Evolutionary conservation across 2,329 filamentous ascomycete genomes (phyloP), one percentile per base, ranked within the genome.

Genomic region (Trichoderma brevicompactum): DNA sequence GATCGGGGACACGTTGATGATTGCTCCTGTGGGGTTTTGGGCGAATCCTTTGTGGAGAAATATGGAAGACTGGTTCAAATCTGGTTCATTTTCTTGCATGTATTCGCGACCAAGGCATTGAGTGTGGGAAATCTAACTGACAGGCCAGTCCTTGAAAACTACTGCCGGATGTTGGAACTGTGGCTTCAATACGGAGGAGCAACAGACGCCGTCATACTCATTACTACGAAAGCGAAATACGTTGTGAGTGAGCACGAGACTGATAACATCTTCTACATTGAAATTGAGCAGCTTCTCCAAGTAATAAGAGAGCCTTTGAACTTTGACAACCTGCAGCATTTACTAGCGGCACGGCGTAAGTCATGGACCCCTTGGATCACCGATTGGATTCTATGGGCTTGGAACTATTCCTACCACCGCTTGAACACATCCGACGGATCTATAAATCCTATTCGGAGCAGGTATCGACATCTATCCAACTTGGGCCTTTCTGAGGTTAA

Each of bases 1-100:
- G 23, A 28, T 28, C 23, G 23, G 23, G 23, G 48, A n/a, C 48
- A 50, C n/a, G 23, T 34, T n/a, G 13, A 50, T 10, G 28, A 10
- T 0, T 34, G 13, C 32, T 2, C 48, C 23, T 50, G 48, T 5
- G 48, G 1, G 15, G 5, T 2, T 28, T 9, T 5, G 10, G 48
- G 32, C 9, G 13, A 0, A 3, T 0, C 0, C 2, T 32, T 7
- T 1, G 5, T 34, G 3, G 23, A 50, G 48, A 10, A 6, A 2
- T 4, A 1, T 7, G 3, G 28, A 7, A 2, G 7, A 10, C 34
- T 28, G 23, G 28, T 7, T 12, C 48, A n/a, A 2, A 2, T 50
- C 7, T 50, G 48, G 48, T 17, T 50, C n/a, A 32, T 34, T 32
- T 19, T 5, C 48, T 23, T 50, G 15, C 9, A 15, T 12, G 46